Base-by-base conservation (phyloP, 768 basidiomycete species). In the Kwoniella newhampshirensis region DNA sequence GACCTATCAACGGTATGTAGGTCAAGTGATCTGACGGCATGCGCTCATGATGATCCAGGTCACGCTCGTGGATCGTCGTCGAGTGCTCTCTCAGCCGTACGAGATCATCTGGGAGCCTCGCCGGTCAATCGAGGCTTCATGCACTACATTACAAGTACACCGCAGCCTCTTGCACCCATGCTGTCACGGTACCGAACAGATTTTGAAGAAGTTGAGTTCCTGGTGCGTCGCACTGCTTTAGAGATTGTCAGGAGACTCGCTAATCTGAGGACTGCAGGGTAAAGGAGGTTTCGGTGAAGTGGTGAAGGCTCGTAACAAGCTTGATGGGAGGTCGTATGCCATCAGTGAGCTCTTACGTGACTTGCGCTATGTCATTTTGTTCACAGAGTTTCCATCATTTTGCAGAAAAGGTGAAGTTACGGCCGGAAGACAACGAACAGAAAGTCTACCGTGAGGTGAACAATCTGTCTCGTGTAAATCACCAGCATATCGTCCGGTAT, bases 401-500 rank as follows among this genome's bases (percentile, higher is more conserved):
- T 15, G 26, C 35, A 69, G 67, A 97, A 81, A 93, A 94, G 76
- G 85, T 97, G 63, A 85, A 86, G 42, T 81, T 94, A 17, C 84
- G 85, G 39, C 84, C 85, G 0, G 81, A 81, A 54, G 87, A 91
- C 65, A 89, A 85, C 60, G 90, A 92, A 70, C 83, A 81, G 54
- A 91, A 87, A 77, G 91, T 96, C 56, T 89, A 90, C 71, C 82
- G 93, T 3, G 91, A 96, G 75, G 90, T 94, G 44, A 88, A 88
- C 58, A 88, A 88, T 0, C 79, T 96, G n/a, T 89, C 88, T 66
- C 81, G 86, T 28, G 82, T 97, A 26, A 88, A 86, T 37, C 92
- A 97, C 73, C 86, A 87, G 7, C 89, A 87, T 77, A 87, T 97
- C 65, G 93, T 96, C 18, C 84, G 91, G 39, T 96, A 93, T 74